Percentiles rank a stretch among this genome's conserved stretches.
Evolutionary conservation across 2,329 filamentous ascomycete species (phyloP).

Genomic region (Fusarium fracticaudum): DNA sequence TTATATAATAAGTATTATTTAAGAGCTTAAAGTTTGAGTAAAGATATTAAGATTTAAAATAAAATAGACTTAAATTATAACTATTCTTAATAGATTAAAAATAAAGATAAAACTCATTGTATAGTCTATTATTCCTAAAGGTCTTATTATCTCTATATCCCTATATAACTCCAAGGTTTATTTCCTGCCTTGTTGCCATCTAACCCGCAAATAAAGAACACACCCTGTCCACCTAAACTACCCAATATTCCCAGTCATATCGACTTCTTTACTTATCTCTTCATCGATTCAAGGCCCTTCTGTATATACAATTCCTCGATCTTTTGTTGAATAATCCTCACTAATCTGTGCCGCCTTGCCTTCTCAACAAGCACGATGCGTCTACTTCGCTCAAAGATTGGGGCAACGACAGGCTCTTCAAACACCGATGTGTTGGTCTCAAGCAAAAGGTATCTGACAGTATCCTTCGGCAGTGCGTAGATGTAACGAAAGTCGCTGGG

Average conservation of each 20-base stretch:
- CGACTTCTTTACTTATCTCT: rapidly evolving
- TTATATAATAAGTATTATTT: too few species aligned
- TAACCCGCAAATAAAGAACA: neutral
- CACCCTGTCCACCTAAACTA: rapidly evolving
- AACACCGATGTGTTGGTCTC: neutral
- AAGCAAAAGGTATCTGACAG: neutral
- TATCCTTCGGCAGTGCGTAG: neutral
- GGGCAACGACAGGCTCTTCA: neutral
- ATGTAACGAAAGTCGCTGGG: neutral
- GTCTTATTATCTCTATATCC: neutral
- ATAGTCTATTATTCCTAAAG: neutral
- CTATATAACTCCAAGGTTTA: neutral
- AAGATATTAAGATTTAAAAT: too few species aligned
- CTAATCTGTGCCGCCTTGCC: neutral
- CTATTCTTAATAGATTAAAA: too few species aligned
- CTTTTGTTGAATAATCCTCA: neutral
- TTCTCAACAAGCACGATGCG: neutral
- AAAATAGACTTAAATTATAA: too few species aligned
- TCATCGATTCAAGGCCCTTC: neutral
- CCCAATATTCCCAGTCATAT: neutral
- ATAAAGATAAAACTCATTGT: too few species aligned
- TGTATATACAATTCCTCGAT: neutral
- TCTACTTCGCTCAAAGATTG: neutral
- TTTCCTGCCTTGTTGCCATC: neutral
- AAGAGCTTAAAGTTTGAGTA: too few species aligned